A percentile compares a stretch with the other conserved stretches of the same genome.
phyloP scores from a whole-genome alignment of 495 filamentous ascomycete genomes.

The Talaromyces ruber region DNA sequence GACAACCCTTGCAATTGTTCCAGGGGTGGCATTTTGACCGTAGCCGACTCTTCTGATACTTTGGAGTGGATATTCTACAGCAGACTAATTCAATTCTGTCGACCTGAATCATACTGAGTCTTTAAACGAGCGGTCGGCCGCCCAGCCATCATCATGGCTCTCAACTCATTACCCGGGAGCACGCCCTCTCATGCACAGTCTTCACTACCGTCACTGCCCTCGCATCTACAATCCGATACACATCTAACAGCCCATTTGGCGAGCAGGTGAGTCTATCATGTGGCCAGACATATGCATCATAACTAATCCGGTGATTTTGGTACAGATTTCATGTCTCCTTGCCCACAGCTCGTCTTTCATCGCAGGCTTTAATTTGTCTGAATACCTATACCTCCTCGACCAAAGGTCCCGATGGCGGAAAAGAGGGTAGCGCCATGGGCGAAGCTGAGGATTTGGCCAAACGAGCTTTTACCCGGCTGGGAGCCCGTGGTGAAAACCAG shows the following conservation, averaged over 20 bases:
- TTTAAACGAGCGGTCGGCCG: slow-evolving; percentile 8
- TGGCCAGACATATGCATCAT: not conserved
- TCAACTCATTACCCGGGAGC: slow-evolving; percentile 22
- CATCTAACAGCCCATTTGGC: slow-evolving; percentile 92
- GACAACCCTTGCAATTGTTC: not conserved
- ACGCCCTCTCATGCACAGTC: slow-evolving; percentile 70
- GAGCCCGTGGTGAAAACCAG: slow-evolving; percentile 84
- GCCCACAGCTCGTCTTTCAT: slow-evolving; percentile 79
- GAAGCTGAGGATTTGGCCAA: slow-evolving; percentile 85
- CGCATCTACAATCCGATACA: slow-evolving; percentile 92
- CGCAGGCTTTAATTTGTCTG: slow-evolving; percentile 78
- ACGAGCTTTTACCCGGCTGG: slow-evolving; percentile 76
- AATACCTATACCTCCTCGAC: slow-evolving; percentile 88
- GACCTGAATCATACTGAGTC: slow-evolving; percentile 5
- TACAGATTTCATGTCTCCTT: slow-evolving; percentile 73
- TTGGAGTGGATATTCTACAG: not conserved
- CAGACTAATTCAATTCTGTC: not conserved
- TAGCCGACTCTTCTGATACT: not conserved
- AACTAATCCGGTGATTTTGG: not conserved
- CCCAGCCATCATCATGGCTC: slow-evolving; percentile 23
- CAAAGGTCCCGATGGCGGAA: slow-evolving; percentile 80
- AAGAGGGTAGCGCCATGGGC: slow-evolving; percentile 76
- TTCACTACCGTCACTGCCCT: slow-evolving; percentile 78
- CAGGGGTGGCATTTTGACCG: not conserved
- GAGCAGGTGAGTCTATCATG: slow-evolving; percentile 50